Percentiles rank a stretch among this genome's conserved stretches.
phyloP scores from a whole-genome alignment of 192 early-diverging fungal genomes.

The Mortierella hygrophila region DNA sequence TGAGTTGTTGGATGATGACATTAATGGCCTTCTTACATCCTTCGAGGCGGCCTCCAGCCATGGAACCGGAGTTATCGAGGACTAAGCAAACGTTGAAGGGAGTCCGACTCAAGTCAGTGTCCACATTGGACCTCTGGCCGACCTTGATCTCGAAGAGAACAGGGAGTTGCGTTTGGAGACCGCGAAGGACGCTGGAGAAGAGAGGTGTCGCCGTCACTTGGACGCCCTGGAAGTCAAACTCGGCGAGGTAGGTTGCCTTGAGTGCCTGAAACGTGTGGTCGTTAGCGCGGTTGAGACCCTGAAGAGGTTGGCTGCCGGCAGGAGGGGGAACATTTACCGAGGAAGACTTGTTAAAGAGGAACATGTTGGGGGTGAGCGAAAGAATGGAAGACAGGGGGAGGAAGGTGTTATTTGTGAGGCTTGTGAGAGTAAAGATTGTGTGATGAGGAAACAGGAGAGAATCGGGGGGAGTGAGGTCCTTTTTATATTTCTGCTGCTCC shows the following conservation, averaged over 20 bases:
- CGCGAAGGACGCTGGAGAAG: conserved; percentile 34
- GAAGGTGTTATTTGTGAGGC: conserved; percentile 11
- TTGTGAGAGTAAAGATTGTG: conserved; percentile 10
- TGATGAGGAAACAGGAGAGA: background rate
- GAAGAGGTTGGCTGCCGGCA: conserved; percentile 14
- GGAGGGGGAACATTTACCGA: background rate
- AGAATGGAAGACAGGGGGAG: conserved; percentile 3
- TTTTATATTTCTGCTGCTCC: conserved; percentile 9
- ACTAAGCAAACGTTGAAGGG: conserved; percentile 46
- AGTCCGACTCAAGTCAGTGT: conserved; percentile 24
- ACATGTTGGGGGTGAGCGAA: conserved; percentile 16
- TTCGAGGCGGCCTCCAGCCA: conserved; percentile 23
- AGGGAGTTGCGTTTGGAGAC: conserved; percentile 29
- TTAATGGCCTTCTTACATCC: conserved; percentile 38
- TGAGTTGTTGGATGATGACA: conserved; percentile 27
- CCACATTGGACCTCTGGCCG: conserved; percentile 29
- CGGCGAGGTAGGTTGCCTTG: conserved; percentile 33
- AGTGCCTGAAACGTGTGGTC: conserved; percentile 25
- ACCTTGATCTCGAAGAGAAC: conserved; percentile 42
- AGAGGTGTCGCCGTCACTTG: conserved; percentile 38
- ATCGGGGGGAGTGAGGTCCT: conserved; percentile 4
- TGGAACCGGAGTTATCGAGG: conserved; percentile 35
- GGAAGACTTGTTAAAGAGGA: conserved; percentile 6
- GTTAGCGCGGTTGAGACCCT: conserved; percentile 21
- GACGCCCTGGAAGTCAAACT: conserved; percentile 37